These are phyloP conservation scores for Meredithiella fracta DNA, from an alignment of 2,329 filamentous ascomycete species.

Conservation along the genomic window DNA sequence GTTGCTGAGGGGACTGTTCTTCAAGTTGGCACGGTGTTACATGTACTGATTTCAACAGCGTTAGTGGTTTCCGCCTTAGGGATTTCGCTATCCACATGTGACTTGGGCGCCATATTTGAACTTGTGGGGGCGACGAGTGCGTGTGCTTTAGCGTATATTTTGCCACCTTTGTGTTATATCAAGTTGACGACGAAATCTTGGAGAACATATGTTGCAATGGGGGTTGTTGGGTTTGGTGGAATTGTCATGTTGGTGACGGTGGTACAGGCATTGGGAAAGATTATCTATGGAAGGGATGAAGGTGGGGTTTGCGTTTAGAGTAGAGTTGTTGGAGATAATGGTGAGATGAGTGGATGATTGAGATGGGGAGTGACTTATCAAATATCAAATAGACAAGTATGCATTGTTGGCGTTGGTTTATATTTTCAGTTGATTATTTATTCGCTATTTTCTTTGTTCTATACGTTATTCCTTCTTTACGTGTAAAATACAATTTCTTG, in stretches of 20 bases:
- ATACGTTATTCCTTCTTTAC: neutral
- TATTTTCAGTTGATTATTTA: neutral
- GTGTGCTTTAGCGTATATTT: conserved; percentile 83
- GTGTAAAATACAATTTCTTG: neutral
- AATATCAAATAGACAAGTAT: neutral
- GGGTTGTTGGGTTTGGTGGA: conserved; percentile 61
- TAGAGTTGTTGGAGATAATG: neutral
- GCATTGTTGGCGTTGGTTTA: neutral
- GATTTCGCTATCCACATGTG: conserved; percentile 73
- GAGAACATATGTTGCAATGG: conserved; percentile 55
- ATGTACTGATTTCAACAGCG: conserved; percentile 70
- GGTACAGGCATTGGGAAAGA: conserved; percentile 54
- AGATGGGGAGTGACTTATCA: neutral
- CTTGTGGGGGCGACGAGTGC: conserved; percentile 90
- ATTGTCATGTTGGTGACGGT: conserved; percentile 69
- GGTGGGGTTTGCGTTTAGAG: neutral
- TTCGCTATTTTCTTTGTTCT: neutral
- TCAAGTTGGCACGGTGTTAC: conserved; percentile 44
- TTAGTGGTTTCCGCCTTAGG: conserved; percentile 66
- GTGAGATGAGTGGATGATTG: neutral
- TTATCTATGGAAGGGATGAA: conserved; percentile 30
- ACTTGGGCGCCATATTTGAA: conserved; percentile 88
- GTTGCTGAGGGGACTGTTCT: conserved; percentile 13
- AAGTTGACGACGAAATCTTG: conserved; percentile 68
- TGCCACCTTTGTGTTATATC: conserved; percentile 89